Base-by-base conservation (phyloP, 1,284 basidiomycete species). In the Fomitopsis betulina region DNA sequence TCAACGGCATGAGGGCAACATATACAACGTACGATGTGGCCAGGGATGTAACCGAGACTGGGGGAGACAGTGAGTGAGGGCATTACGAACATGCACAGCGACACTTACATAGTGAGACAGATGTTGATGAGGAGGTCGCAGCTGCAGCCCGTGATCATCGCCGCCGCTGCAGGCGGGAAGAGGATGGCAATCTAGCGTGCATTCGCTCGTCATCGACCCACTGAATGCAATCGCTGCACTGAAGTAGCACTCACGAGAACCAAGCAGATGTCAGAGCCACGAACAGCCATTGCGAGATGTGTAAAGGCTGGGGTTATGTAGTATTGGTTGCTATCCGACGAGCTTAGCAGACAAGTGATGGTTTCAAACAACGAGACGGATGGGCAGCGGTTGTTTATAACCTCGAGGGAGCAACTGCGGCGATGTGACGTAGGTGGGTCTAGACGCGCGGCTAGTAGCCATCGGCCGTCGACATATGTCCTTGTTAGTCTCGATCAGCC, bases 121-220 rank as follows among this genome's bases (percentile, higher is more conserved):
- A 93, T 83, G 75, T 91, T 93, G 76, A 94, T 92, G 62, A 93
- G 78, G 40, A 93, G 77, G 71, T 93, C 90, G 68, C 87, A 91
- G 57, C 81, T 80, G 72, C 89, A 93, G 25, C 91, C 91, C 1
- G 89, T 85, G 62, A 93, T 78, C 68, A 93, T 85, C 1, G 77
- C 83, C 8, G 85, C 90, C 0, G 89, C 84, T 1, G 84, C 86
- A 8, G 86, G 86, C 2, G 86, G 86, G 68, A 87, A 87, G 45
- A 89, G 64, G 70, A 96, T 91, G 17, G 93, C 88, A 58, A 93
- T 84, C 84, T 90, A 59, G 32, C 17, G 33, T 27, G 10, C 6
- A 7, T n/a, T 12, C 23, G 21, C 8, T n/a, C 17, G 27, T 27
- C 13, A 52, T 13, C 43, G 50, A 25, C 37, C 25, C n/a, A 10